Conservation (phyloP, 2,329 filamentous ascomycete genomes). For the Paraphoma chrysanthemicola region DNA sequence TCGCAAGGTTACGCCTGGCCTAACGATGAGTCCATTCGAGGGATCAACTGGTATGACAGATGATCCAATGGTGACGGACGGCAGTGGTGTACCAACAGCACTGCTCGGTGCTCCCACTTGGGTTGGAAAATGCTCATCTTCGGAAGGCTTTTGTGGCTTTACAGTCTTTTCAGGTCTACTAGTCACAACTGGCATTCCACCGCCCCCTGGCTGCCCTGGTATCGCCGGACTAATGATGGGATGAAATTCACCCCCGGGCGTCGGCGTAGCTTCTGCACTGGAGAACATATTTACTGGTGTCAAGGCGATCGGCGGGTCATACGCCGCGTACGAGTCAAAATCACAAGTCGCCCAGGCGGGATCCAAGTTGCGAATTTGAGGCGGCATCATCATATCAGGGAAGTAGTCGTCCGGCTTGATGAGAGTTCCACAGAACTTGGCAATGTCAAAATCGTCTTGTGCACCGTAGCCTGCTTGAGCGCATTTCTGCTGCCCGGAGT, state of each 20-base stretch:
- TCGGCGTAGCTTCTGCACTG: constrained; percentile 7
- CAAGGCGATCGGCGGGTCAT: constrained; percentile 22
- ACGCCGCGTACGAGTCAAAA: constrained; percentile 14
- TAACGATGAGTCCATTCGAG: constrained; percentile 20
- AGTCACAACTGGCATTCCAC: constrained; percentile 1
- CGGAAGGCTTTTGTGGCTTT: neutral
- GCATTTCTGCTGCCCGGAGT: constrained; percentile 1
- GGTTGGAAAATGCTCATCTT: neutral
- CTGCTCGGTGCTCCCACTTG: neutral
- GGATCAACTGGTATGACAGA: constrained; percentile 16
- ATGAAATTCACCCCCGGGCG: neutral
- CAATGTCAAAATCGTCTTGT: neutral
- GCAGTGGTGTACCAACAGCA: neutral
- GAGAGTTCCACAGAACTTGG: constrained; percentile 4
- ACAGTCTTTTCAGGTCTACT: constrained; percentile 1
- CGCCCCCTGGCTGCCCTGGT: constrained; percentile 12
- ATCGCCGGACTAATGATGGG: constrained; percentile 5
- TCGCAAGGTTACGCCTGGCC: constrained; percentile 18
- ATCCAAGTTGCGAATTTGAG: constrained; percentile 21
- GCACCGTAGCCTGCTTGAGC: neutral
- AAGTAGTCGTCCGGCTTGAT: constrained; percentile 17
- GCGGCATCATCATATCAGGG: constrained; percentile 22
- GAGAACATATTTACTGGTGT: constrained; percentile 11
- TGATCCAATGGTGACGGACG: constrained; percentile 18
- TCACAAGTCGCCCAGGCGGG: constrained; percentile 17